Percentiles rank a stretch among this genome's conserved stretches.
Conservation (phyloP, 225 moss, liverwort and hornwort species). For the Marchantia paleacea region DNA sequence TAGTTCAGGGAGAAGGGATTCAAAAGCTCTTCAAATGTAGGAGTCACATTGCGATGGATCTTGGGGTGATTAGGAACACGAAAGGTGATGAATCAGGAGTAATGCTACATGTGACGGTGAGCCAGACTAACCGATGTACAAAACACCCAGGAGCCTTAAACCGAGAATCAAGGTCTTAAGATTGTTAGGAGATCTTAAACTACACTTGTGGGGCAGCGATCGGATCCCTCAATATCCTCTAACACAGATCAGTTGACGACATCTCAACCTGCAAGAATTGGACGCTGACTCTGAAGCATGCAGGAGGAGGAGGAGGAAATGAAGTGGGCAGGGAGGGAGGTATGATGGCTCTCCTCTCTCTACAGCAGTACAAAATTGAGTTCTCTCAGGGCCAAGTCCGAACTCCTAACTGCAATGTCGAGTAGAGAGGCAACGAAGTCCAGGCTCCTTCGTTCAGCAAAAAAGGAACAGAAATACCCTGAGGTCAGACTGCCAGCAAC, state of each 20-base stretch:
- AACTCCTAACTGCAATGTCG: too few species aligned
- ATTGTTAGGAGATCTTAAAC: neutral
- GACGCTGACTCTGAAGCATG: neutral
- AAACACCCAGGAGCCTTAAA: neutral
- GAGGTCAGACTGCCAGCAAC: neutral
- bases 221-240: neutral
- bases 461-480: too few species aligned
- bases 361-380: too few species aligned
- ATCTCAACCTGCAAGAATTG: neutral
- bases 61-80: neutral
- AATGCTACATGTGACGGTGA: neutral
- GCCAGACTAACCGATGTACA: neutral
- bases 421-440: too few species aligned
- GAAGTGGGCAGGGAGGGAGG: too few species aligned
- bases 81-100: neutral
- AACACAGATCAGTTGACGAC: neutral
- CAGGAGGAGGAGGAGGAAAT: too few species aligned
- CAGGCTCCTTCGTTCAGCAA: too few species aligned
- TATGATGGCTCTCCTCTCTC: too few species aligned
- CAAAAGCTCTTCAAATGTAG: neutral
- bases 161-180: neutral
- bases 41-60: conserved; percentile 1
- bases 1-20: neutral
- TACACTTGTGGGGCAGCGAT: neutral
- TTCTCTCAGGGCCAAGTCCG: too few species aligned